Evolutionary conservation across 768 basidiomycete species (phyloP), one percentile per base, ranked within the genome.

Genomic region (Suillus ampliporus): DNA sequence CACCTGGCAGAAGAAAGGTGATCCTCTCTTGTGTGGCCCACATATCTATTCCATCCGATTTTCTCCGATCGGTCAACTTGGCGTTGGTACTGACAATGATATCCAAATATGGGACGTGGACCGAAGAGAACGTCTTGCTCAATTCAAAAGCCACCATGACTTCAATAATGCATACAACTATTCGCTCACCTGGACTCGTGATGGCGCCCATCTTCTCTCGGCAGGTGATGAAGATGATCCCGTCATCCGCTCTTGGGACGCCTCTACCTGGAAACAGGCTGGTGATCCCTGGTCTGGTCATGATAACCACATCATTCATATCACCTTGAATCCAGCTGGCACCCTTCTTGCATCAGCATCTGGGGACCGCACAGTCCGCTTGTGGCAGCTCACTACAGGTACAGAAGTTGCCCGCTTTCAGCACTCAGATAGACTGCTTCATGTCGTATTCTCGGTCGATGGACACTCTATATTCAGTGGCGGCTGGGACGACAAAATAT

Each of bases 301-400:
- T n/a, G n/a, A n/a, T n/a, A n/a, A n/a, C n/a, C n/a, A n/a, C n/a
- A n/a, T n/a, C n/a, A 62, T 54, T 34, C 65, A 69, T 13, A 47
- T 76, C 37, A 65, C 71, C 2, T 53, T 75, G 52, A 76, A 74
- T 0, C 71, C 74, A 5, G 57, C 63, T 26, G 75, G 73, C 1
- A 65, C 47, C 11, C 66, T 66, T 21, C 71, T 76, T 44, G 74
- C 68, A 0, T 77, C 76, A 1, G 70, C 67, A 3, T 76, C 74
- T 46, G n/a, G n/a, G n/a, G n/a, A 68, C 62, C 9, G 64, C 1
- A 68, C 70, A 19, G 68, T 69, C 3, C 73, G 72, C 0, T 59
- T 76, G 1, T 76, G 74, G 75, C 67, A 76, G 19, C 37, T 70
- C 5, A n/a, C 38, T 40, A 66, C 67, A 0, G 65, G 70, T 4